Base-by-base conservation (phyloP, 108 stramenopile genomes). In the Phaeodactylum tricornutum region DNA sequence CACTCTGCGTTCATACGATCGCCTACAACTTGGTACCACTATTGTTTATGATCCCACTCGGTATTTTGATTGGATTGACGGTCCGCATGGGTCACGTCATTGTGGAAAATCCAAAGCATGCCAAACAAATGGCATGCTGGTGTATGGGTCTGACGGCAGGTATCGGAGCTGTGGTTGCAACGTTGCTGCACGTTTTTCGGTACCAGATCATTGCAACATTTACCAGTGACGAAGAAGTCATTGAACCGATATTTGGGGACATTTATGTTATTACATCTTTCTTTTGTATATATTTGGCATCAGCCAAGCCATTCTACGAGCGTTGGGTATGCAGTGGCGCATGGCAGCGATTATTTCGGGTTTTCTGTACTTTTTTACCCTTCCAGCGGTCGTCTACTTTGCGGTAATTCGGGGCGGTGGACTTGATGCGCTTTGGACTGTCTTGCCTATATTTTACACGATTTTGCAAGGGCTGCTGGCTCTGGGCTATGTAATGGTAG, bases 51-150 rank as follows among this genome's bases (percentile, higher is more conserved):
- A 46, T 75, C 45, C 34, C 53, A 4, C 67, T 80, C 44, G 43
- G 74, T 46, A 27, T 70, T 42, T 12, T 24, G 37, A 57, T 76
- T 47, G 57, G 66, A 32, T 29, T 73, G 64, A 61, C 58, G 29
- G 69, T 75, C 48, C 38, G 74, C 36, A 50, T 76, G 57, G 58
- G 79, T 41, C 49, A 75, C 57, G 27, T 57, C 5, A 32, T 69
- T n/a, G 48, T 55, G 33, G 11, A 34, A 12, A 16, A 42, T 20
- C 29, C 50, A 62, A 38, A 42, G 57, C 29, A 19, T 34, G 69
- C 69, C 24, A 70, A 64, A 23, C 0, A 41, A 8, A 29, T 70
- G 46, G 69, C 69, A 15, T 38, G 24, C 4, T 50, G 42, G 42
- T 43, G 12, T 27, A 64, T 70, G 63, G 1, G 27, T 27, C 35